Conservation (phyloP, 2,329 filamentous ascomycete genomes). For the Fusarium sp. region DNA sequence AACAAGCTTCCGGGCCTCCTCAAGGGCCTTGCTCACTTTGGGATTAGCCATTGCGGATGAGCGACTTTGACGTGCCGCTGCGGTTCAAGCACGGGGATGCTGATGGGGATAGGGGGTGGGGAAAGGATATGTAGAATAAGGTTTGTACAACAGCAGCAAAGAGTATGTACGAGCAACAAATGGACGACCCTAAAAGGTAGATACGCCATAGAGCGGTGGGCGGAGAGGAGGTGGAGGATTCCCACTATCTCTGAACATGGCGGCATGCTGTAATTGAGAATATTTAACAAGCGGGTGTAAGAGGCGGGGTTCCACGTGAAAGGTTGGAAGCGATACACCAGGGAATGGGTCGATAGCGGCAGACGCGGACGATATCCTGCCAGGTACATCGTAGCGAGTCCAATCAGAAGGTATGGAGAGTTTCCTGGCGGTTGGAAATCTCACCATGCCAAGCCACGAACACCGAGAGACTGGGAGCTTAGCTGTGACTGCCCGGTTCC, state of each 20-base stretch:
- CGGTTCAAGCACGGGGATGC: neutral
- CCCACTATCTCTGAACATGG: neutral
- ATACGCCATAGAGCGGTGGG: neutral
- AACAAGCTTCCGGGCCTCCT: constrained; percentile 43
- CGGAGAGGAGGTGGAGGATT: neutral
- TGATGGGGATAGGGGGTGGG: neutral
- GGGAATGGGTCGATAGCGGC: neutral
- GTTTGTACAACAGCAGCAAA: neutral
- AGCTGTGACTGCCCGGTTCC: neutral
- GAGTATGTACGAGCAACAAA: neutral
- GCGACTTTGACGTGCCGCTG: neutral
- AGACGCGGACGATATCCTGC: neutral
- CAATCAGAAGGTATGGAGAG: neutral
- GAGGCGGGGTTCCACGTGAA: constrained; percentile 18
- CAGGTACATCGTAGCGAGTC: neutral
- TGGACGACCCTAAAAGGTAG: neutral
- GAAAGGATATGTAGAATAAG: neutral
- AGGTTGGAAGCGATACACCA: neutral
- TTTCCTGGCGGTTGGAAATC: neutral
- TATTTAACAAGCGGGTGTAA: constrained; percentile 18
- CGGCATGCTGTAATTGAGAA: neutral
- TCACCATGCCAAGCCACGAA: neutral
- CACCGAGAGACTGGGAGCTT: neutral
- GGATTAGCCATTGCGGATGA: constrained; percentile 31
- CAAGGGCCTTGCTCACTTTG: constrained; percentile 43